Evolutionary conservation across 805 yeast species (phyloP).

Genomic region (Alloascoidea hylecoeti): DNA sequence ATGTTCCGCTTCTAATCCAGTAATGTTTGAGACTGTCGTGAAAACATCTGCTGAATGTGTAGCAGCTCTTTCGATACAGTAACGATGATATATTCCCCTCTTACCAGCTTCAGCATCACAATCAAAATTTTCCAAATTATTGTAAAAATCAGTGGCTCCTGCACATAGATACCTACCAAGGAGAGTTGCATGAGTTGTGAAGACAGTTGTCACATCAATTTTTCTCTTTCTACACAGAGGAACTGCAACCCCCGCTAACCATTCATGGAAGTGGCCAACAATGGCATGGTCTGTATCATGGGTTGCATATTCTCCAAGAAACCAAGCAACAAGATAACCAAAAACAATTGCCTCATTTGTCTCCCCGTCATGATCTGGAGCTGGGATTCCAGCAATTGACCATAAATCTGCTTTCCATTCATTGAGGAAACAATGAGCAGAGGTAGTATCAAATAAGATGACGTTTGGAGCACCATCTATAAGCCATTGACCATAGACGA

Average conservation of each 20-base stretch:
- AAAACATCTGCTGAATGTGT: slow-evolving; percentile 94
- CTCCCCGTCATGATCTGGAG: slow-evolving; percentile 80
- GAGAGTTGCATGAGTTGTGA: slow-evolving; percentile 94
- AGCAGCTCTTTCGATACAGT: slow-evolving; percentile 95
- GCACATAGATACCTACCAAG: slow-evolving; percentile 94
- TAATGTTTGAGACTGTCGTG: slow-evolving; percentile 93
- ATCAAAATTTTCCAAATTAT: slow-evolving; percentile 77
- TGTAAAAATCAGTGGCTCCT: slow-evolving; percentile 91
- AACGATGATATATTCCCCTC: slow-evolving; percentile 93
- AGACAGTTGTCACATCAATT: slow-evolving; percentile 87
- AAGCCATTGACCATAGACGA: slow-evolving; percentile 90
- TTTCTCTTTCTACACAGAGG: slow-evolving; percentile 86
- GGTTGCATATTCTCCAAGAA: slow-evolving; percentile 83
- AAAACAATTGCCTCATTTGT: slow-evolving; percentile 85
- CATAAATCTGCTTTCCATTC: slow-evolving; percentile 95
- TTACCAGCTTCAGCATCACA: slow-evolving; percentile 98
- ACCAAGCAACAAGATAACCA: slow-evolving; percentile 95
- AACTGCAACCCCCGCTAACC: slow-evolving; percentile 95
- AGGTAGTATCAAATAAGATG: slow-evolving; percentile 69
- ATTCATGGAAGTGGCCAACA: slow-evolving; percentile 90
- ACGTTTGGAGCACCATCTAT: slow-evolving; percentile 97
- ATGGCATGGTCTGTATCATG: slow-evolving; percentile 81
- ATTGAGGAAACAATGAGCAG: slow-evolving; percentile 53
- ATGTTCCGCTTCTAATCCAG: slow-evolving; percentile 94
- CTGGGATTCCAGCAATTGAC: slow-evolving; percentile 84